phyloP scores from a whole-genome alignment of 495 filamentous ascomycete species.

The Penicillium lagena region DNA sequence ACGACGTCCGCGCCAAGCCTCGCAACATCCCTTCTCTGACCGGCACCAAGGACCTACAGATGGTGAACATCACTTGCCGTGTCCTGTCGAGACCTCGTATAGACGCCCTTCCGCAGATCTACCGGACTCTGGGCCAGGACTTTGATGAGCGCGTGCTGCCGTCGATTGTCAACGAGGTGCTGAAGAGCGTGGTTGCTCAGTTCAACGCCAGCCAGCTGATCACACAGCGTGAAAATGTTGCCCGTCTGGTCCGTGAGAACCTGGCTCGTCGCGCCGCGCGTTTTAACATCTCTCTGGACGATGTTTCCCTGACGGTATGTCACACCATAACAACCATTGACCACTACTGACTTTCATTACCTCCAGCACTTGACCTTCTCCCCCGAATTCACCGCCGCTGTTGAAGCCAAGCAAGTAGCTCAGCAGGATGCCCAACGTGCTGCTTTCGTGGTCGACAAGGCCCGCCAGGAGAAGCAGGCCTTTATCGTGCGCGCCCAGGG shows the following conservation, averaged over 20 bases:
- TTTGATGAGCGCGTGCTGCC: conserved; percentile 96
- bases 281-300: conserved; percentile 95
- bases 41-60: conserved; percentile 97
- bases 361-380: conserved; percentile 93
- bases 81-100: conserved; percentile 88
- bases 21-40: conserved; percentile 95
- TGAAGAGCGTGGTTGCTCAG: conserved; percentile 98
- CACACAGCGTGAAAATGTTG: conserved; percentile 96
- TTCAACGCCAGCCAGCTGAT: conserved; percentile 99
- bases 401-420: conserved; percentile 98
- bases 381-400: conserved; percentile 96
- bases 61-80: conserved; percentile 99
- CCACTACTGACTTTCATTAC: conserved; percentile 10
- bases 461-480: conserved; percentile 98
- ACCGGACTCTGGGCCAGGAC: conserved; percentile 89
- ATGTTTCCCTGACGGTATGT: conserved; percentile 92
- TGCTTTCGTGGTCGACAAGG: conserved; percentile 97
- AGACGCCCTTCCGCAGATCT: conserved; percentile 88
- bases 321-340: background rate
- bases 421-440: conserved; percentile 98
- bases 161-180: conserved; percentile 96
- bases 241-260: conserved; percentile 85
- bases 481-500: conserved; percentile 97
- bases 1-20: conserved; percentile 96
- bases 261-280: conserved; percentile 81